phyloP scores from a whole-genome alignment of 2,329 filamentous ascomycete species.

The Fusarium mundagurra region DNA sequence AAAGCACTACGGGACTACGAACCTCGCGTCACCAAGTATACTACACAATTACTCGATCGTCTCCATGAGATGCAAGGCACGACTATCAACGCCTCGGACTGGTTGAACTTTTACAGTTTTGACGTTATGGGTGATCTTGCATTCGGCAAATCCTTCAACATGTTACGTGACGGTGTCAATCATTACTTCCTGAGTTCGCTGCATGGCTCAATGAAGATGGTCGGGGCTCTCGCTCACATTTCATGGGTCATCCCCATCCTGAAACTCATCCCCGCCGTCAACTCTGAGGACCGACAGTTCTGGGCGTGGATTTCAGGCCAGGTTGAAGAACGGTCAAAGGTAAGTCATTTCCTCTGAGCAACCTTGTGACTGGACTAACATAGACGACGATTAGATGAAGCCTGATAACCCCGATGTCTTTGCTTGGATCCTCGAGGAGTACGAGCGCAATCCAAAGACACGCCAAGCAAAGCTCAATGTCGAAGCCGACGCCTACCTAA shows the following conservation, averaged over 20 bases:
- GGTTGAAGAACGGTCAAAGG: conserved; percentile 14
- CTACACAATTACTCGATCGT: conserved; percentile 34
- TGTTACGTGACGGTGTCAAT: conserved; percentile 44
- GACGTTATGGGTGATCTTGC: conserved; percentile 55
- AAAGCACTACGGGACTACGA: conserved; percentile 41
- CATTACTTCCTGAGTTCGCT: conserved; percentile 42
- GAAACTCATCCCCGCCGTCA: conserved; percentile 7
- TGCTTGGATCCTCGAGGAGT: conserved; percentile 45
- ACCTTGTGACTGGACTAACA: not conserved
- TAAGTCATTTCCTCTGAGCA: not conserved
- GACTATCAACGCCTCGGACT: conserved; percentile 44
- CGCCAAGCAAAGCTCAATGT: conserved; percentile 40
- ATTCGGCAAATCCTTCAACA: conserved; percentile 50
- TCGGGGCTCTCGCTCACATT: conserved; percentile 38
- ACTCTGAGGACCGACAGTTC: conserved; percentile 11
- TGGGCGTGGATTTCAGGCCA: conserved; percentile 15
- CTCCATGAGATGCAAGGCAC: conserved; percentile 22
- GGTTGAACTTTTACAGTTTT: conserved; percentile 47
- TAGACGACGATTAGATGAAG: not conserved
- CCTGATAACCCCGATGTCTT: conserved; percentile 45
- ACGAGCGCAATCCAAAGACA: conserved; percentile 25
- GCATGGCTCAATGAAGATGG: conserved; percentile 36
- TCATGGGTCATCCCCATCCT: conserved; percentile 25
- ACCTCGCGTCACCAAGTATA: conserved; percentile 40
- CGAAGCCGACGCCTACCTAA: conserved; percentile 44